Evolutionary conservation across 2,329 filamentous ascomycete species (phyloP), one percentile per base, ranked within the genome.

Genomic region (Exserohilum turcica): DNA sequence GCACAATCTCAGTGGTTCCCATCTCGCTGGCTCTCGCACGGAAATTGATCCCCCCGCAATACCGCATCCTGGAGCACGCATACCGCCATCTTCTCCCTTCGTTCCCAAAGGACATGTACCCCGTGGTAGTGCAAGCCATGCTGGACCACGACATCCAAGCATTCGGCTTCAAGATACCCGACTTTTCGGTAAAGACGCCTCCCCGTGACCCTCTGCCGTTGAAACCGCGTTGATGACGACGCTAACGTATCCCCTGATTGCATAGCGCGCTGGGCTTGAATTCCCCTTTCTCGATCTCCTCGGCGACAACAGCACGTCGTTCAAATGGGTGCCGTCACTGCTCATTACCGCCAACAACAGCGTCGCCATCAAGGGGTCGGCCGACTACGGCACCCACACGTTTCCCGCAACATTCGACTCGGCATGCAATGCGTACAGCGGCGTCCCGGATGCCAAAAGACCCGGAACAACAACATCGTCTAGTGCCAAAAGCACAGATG

Each of bases 221-320:
- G 27, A 21, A 21, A 18, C 28, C 6, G 12, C 12, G 12, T 24
- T 6, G 13, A 6, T 32, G 10, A 12, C 18, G 24, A 16, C 28
- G n/a, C 33, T 54, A 50, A 54, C 33, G 7, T 5, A 24, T 24
- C 21, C 24, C 13, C 9, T n/a, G 9, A 9, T 16, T 5, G n/a
- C n/a, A n/a, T 47, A 84, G 82, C 79, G 79, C 32, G 71, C 78
- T 15, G 77, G 79, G 7, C 77, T 83, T 54, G 78, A 81, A 57
- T 85, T 84, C 52, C 83, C 83, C 0, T 85, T 85, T 64, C 54
- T 85, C 32, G 82, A 84, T 61, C 63, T 82, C 5, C 70, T 83
- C 2, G 74, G 75, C 43, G 80, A 84, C 65, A 79, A 78, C 29
- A 70, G 76, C 55, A 79, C 80, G 1, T 78, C 77, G 2, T 85